Percentiles rank a stretch among this genome's conserved stretches.
phyloP scores from a whole-genome alignment of 2,329 filamentous ascomycete genomes.

The Penicillium sp. region DNA sequence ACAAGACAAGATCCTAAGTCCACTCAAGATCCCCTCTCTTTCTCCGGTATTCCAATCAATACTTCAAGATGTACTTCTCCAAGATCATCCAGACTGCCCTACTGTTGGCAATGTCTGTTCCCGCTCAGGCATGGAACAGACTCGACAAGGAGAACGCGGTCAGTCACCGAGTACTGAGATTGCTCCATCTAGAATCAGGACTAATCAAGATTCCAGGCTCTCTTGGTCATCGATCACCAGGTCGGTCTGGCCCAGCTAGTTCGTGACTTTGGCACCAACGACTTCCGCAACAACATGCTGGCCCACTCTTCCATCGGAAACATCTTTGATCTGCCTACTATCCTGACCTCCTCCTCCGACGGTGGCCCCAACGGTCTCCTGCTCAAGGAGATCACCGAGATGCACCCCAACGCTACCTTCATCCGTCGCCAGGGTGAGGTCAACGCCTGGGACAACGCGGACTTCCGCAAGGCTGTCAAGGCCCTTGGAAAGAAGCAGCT shows the following conservation, averaged over 20 bases:
- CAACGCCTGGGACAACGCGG: conserved; percentile 76
- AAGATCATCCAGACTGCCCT: conserved; percentile 36
- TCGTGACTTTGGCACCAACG: conserved; percentile 69
- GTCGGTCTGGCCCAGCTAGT: conserved; percentile 53
- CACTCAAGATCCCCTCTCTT: not conserved
- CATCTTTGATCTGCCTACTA: conserved; percentile 70
- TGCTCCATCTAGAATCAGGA: not conserved
- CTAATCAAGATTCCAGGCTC: conserved; percentile 22
- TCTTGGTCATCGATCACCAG: conserved; percentile 44
- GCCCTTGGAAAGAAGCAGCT: conserved; percentile 72
- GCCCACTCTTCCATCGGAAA: conserved; percentile 71
- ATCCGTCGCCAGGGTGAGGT: conserved; percentile 74
- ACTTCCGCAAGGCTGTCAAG: conserved; percentile 69
- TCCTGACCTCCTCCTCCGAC: conserved; percentile 74
- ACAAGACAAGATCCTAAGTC: conserved; percentile 8
- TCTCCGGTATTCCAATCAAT: not conserved
- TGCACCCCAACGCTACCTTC: conserved; percentile 71
- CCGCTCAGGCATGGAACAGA: conserved; percentile 35
- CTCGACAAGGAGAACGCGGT: conserved; percentile 37
- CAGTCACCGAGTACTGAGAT: not conserved
- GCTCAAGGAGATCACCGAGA: conserved; percentile 70
- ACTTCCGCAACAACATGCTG: conserved; percentile 71
- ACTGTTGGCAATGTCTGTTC: conserved; percentile 28
- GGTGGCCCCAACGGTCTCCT: conserved; percentile 73
- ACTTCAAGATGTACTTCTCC: conserved; percentile 22